Conservation (phyloP, 805 yeast species). For the Myxozyma neotropica region DNA sequence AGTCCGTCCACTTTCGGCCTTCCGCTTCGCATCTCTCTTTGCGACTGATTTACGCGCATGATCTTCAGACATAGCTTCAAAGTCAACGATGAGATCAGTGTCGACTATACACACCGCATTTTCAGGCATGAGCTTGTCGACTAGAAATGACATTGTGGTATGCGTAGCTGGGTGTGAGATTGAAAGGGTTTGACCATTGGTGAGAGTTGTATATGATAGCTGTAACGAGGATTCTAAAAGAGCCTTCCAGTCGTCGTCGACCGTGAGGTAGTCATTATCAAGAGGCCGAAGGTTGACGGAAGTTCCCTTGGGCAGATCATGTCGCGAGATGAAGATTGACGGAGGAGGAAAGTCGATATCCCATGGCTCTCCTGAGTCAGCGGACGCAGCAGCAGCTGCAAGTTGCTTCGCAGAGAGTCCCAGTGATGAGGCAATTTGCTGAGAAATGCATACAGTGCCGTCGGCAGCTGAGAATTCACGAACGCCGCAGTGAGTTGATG, state of each 20-base stretch:
- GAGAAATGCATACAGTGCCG: slow-evolving; percentile 46
- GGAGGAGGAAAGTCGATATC: slow-evolving; percentile 4
- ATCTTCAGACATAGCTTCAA: slow-evolving; percentile 48
- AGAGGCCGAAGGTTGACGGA: slow-evolving; percentile 50
- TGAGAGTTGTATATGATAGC: slow-evolving; percentile 53
- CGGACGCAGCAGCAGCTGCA: slow-evolving; percentile 2
- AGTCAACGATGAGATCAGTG: slow-evolving; percentile 54
- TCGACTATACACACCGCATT: slow-evolving; percentile 58
- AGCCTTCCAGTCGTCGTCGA: slow-evolving; percentile 55
- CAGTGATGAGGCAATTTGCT: slow-evolving; percentile 42
- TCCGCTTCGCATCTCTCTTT: slow-evolving; percentile 28
- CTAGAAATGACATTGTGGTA: slow-evolving; percentile 38
- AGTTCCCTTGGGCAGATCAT: slow-evolving; percentile 51
- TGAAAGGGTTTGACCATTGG: slow-evolving; percentile 46
- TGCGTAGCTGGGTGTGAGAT: slow-evolving; percentile 40
- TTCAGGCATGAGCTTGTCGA: slow-evolving; percentile 46
- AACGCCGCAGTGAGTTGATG: slow-evolving; percentile 48
- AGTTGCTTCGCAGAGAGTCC: slow-evolving; percentile 30
- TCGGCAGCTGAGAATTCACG: slow-evolving; percentile 53
- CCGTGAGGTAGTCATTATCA: slow-evolving; percentile 39
- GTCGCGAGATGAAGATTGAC: not conserved
- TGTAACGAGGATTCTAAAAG: slow-evolving; percentile 56
- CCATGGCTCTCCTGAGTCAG: not conserved
- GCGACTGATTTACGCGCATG: slow-evolving; percentile 47
- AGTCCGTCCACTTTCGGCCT: slow-evolving; percentile 2